Percentiles rank a stretch among this genome's conserved stretches.
phyloP scores from a whole-genome alignment of 495 filamentous ascomycete species.

The Tetracladium marchalianum region DNA sequence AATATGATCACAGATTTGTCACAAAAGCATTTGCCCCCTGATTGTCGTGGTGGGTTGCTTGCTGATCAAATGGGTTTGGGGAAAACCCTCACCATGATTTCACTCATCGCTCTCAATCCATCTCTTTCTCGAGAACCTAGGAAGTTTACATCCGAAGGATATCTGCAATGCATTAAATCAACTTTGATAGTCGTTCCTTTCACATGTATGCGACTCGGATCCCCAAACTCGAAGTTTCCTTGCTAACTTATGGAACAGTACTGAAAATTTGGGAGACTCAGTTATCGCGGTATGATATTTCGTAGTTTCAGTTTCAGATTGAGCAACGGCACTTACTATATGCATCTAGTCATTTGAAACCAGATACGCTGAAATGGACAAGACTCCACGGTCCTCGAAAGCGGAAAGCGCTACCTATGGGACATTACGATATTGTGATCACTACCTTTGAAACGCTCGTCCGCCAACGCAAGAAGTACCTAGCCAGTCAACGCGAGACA shows the following conservation, averaged over 20 bases:
- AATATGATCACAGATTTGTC: slow-evolving; percentile 67
- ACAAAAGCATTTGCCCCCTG: slow-evolving; percentile 50
- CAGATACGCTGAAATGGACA: slow-evolving; percentile 1
- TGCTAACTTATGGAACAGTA: neutral
- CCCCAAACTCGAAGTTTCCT: neutral
- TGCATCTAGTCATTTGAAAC: neutral
- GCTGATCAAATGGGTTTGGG: slow-evolving; percentile 91
- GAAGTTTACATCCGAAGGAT: neutral
- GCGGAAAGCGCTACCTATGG: neutral
- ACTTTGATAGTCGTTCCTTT: slow-evolving; percentile 4
- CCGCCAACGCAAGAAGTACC: too few species aligned
- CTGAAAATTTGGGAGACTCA: slow-evolving; percentile 3
- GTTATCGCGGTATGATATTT: neutral
- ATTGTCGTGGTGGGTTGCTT: slow-evolving; percentile 66
- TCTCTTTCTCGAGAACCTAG: neutral
- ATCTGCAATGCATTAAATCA: neutral
- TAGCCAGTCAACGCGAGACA: neutral
- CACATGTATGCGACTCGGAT: neutral
- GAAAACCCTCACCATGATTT: slow-evolving; percentile 82
- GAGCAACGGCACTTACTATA: neutral
- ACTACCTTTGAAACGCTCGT: slow-evolving; percentile 6
- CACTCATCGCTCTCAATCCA: slow-evolving; percentile 49
- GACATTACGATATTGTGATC: neutral
- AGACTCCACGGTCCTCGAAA: slow-evolving; percentile 1
- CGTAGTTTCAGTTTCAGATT: neutral